These are phyloP conservation scores for Chalara sp. DNA, from an alignment of 2,329 filamentous ascomycete species.

Conservation along the genomic window DNA sequence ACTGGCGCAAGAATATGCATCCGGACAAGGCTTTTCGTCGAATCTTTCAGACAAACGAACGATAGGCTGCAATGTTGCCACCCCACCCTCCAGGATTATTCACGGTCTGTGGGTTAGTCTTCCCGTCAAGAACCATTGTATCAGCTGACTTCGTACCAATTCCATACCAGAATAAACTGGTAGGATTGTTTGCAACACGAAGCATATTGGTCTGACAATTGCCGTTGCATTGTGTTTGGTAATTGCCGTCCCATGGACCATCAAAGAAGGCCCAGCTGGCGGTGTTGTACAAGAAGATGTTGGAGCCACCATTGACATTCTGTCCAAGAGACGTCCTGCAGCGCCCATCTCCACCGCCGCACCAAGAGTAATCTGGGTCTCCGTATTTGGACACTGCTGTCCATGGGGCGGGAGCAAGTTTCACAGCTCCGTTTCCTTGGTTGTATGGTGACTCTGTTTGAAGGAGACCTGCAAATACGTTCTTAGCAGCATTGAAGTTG, in stretches of 20 bases:
- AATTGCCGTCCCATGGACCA: background rate
- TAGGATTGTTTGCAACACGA: background rate
- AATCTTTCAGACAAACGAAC: no score
- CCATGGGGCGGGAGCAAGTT: conserved; percentile 34
- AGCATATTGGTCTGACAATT: background rate
- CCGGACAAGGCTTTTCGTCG: no score
- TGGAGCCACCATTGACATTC: background rate
- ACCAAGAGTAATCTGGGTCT: background rate
- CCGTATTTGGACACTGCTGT: background rate
- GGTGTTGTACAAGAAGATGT: background rate
- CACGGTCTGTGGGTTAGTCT: background rate
- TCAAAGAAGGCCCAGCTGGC: background rate
- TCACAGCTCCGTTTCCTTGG: conserved; percentile 37
- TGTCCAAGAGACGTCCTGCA: background rate
- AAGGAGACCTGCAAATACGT: conserved; percentile 57
- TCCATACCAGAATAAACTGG: background rate
- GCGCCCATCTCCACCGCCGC: background rate
- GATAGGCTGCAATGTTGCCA: background rate
- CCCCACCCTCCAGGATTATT: background rate
- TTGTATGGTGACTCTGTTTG: conserved; percentile 69
- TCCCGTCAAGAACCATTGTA: background rate
- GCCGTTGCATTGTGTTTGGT: background rate
- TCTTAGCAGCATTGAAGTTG: conserved; percentile 45
- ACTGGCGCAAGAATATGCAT: no score
- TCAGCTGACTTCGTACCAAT: background rate